These are phyloP conservation scores for Aquilaria malaccensis DNA, from an alignment of 345 rosid genomes.

Conservation along the genomic window DNA sequence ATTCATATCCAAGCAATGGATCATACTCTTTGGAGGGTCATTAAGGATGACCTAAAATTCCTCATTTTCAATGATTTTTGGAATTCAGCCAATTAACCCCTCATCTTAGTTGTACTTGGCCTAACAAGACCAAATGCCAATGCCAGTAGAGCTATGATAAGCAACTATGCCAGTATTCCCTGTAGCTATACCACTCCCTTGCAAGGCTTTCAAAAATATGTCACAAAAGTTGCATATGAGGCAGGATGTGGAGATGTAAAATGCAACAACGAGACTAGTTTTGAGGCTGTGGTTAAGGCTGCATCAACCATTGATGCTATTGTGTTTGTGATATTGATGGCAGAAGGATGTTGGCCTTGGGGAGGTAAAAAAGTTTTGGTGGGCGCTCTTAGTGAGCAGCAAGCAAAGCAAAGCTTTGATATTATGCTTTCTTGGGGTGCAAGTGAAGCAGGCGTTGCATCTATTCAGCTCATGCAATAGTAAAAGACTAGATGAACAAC, in stretches of 20 bases:
- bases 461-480: too few species aligned
- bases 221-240: constrained; percentile 4
- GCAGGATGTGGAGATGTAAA: constrained; percentile 20
- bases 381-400: constrained; percentile 34
- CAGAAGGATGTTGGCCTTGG: constrained; percentile 28
- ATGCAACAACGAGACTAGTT: constrained; percentile 15
- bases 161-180: constrained; percentile 35
- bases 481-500: too few species aligned
- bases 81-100: too few species aligned
- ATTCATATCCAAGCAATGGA: too few species aligned
- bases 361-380: constrained; percentile 26
- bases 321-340: constrained; percentile 29
- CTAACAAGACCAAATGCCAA: constrained; percentile 33
- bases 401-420: constrained; percentile 24
- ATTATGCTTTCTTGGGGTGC: constrained; percentile 19
- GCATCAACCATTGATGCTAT: constrained; percentile 19
- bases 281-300: constrained; percentile 10
- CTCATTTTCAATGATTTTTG: too few species aligned
- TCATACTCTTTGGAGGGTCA: too few species aligned
- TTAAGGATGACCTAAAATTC: too few species aligned
- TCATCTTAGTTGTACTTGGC: not conserved
- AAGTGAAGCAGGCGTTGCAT: not conserved
- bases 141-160: constrained; percentile 24
- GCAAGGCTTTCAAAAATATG: constrained; percentile 28
- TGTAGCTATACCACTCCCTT: constrained; percentile 35